Conservation (phyloP, 164 flowering plant genomes). For the Berberis thunbergii region DNA sequence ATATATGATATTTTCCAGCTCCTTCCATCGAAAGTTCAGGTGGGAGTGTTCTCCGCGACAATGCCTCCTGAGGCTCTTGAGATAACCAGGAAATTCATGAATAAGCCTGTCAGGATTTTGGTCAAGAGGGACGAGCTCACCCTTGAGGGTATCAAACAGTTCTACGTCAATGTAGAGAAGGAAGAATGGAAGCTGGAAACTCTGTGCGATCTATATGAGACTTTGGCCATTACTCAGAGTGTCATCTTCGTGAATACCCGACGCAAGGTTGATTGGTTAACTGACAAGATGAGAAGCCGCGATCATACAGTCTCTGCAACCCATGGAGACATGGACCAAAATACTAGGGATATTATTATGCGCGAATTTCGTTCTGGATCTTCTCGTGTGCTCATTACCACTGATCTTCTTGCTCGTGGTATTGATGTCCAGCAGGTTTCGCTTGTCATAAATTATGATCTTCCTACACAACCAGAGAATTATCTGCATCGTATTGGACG, state of each 20-base stretch:
- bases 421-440: constrained; percentile 71
- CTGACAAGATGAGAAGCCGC: constrained; percentile 55
- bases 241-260: constrained; percentile 52
- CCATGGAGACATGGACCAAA: constrained; percentile 75
- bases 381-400: constrained; percentile 58
- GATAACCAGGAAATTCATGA: constrained; percentile 62
- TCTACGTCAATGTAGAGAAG: constrained; percentile 39
- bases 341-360: constrained; percentile 59
- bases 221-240: constrained; percentile 48
- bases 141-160: constrained; percentile 50
- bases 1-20: constrained; percentile 63
- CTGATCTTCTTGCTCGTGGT: constrained; percentile 66
- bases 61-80: constrained; percentile 75
- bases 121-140: constrained; percentile 70
- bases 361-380: constrained; percentile 64
- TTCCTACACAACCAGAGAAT: constrained; percentile 66
- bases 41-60: constrained; percentile 64
- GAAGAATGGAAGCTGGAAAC: constrained; percentile 51
- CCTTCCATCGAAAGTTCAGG: constrained; percentile 49
- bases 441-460: constrained; percentile 57
- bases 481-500: constrained; percentile 67
- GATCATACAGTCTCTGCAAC: constrained; percentile 73
- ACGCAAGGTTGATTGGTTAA: constrained; percentile 60
- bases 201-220: constrained; percentile 45
- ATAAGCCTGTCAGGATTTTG: constrained; percentile 61